Evolutionary conservation across 1,284 basidiomycete species (phyloP).

Genomic region (Ustilago bromivora): DNA sequence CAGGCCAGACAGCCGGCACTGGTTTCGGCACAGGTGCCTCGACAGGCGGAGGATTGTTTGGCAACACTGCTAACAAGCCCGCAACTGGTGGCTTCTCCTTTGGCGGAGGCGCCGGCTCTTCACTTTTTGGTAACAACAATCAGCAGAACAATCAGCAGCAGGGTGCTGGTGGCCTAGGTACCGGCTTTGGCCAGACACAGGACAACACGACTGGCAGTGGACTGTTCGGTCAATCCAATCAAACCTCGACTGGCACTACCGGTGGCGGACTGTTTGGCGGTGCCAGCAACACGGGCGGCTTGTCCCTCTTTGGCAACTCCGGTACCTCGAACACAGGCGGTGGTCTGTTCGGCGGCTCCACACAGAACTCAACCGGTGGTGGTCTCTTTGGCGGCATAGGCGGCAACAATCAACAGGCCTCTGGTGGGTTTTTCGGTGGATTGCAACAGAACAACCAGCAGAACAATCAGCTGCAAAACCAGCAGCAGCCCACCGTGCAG

Average conservation of each 20-base stretch:
- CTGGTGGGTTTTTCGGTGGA: slow-evolving; percentile 41
- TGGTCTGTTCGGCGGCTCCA: slow-evolving; percentile 73
- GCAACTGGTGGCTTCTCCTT: slow-evolving; percentile 56
- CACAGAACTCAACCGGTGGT: slow-evolving; percentile 40
- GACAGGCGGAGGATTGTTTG: slow-evolving; percentile 69
- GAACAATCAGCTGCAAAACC: slow-evolving; percentile 36
- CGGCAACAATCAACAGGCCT: slow-evolving; percentile 39
- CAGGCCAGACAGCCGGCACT: slow-evolving; percentile 63
- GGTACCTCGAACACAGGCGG: slow-evolving; percentile 68
- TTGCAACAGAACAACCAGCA: slow-evolving; percentile 55
- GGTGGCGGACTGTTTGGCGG: slow-evolving; percentile 63
- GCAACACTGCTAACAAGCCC: slow-evolving; percentile 53
- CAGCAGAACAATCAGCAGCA: slow-evolving; percentile 47
- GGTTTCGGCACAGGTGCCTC: slow-evolving; percentile 42
- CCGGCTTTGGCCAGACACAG: slow-evolving; percentile 44
- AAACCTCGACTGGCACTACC: slow-evolving; percentile 44
- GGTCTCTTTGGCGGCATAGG: slow-evolving; percentile 61
- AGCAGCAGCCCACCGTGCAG: slow-evolving; percentile 70
- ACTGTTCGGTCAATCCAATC: slow-evolving; percentile 63
- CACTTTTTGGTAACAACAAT: slow-evolving; percentile 55
- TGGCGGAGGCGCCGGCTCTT: slow-evolving; percentile 62
- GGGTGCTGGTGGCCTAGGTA: slow-evolving; percentile 38
- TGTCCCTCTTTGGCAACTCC: slow-evolving; percentile 62
- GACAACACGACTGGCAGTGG: slow-evolving; percentile 45
- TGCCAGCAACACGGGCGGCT: slow-evolving; percentile 42